Evolutionary conservation across 1,284 basidiomycete species (phyloP).

Genomic region (Heterobasidion occidentale): DNA sequence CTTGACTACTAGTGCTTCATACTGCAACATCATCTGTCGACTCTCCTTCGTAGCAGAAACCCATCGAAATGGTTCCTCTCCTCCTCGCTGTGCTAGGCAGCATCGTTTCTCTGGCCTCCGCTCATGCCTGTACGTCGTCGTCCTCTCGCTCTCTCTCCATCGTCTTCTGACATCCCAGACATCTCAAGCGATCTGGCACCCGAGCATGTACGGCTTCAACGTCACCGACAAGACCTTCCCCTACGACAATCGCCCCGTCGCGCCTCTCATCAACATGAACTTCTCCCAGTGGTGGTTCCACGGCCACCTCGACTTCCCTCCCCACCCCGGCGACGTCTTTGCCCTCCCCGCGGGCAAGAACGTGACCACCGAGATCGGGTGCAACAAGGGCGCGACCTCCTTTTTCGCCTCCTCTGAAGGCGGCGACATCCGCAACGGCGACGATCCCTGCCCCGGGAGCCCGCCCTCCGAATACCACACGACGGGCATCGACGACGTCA

Average conservation of each 20-base stretch:
- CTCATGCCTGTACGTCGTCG: neutral
- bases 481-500: conserved; percentile 43
- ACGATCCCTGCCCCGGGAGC: conserved; percentile 45
- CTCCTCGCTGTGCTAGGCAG: neutral
- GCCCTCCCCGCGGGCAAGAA: conserved; percentile 47
- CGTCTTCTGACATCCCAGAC: neutral
- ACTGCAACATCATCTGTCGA: too few species aligned
- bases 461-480: conserved; percentile 45
- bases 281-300: conserved; percentile 74
- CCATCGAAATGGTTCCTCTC: neutral
- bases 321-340: conserved; percentile 48
- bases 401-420: conserved; percentile 45
- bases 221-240: conserved; percentile 43
- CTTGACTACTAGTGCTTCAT: too few species aligned
- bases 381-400: conserved; percentile 51
- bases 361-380: conserved; percentile 47
- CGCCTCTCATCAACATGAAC: conserved; percentile 30
- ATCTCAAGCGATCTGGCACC: conserved; percentile 23
- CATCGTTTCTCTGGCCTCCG: neutral
- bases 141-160: neutral
- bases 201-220: conserved; percentile 47
- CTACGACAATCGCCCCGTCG: conserved; percentile 32
- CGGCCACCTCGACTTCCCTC: conserved; percentile 51
- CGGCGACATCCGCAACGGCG: conserved; percentile 38
- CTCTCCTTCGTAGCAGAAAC: too few species aligned